Percentiles rank a stretch among this genome's conserved stretches.
Conservation (phyloP, 164 flowering plant species). For the Santalum album region DNA sequence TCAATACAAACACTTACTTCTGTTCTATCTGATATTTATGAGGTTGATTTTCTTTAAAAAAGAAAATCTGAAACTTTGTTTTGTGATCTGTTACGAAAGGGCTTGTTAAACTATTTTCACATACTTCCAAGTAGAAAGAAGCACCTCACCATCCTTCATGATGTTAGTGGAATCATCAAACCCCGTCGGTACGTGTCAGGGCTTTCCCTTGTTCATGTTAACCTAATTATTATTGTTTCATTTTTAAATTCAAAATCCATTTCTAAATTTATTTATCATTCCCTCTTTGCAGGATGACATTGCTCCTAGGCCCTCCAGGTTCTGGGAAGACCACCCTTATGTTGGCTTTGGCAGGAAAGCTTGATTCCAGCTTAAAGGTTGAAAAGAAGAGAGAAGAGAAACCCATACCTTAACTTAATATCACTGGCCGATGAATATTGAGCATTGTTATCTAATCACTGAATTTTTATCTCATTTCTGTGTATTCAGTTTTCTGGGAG, state of each 20-base stretch:
- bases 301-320: constrained; percentile 62
- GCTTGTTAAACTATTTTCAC: constrained; percentile 11
- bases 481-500: constrained; percentile 38
- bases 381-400: neutral
- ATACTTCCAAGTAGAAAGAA: constrained; percentile 20
- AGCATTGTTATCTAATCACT: no score
- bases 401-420: no score
- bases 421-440: no score
- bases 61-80: no score
- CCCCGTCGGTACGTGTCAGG: constrained; percentile 13
- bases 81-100: neutral
- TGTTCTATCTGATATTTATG: no score
- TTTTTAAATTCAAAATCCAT: no score
- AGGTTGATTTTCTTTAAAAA: no score
- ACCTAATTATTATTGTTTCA: no score
- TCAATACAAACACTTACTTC: no score
- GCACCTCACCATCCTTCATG: constrained; percentile 18
- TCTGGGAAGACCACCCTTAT: constrained; percentile 64
- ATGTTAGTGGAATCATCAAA: constrained; percentile 40
- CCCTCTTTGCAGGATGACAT: constrained; percentile 34
- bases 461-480: neutral
- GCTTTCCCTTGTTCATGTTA: no score
- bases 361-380: constrained; percentile 32
- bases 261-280: neutral
- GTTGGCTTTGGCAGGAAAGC: constrained; percentile 47